Base-by-base conservation (phyloP, 164 flowering plant genomes). In the Annona cherimola region DNA sequence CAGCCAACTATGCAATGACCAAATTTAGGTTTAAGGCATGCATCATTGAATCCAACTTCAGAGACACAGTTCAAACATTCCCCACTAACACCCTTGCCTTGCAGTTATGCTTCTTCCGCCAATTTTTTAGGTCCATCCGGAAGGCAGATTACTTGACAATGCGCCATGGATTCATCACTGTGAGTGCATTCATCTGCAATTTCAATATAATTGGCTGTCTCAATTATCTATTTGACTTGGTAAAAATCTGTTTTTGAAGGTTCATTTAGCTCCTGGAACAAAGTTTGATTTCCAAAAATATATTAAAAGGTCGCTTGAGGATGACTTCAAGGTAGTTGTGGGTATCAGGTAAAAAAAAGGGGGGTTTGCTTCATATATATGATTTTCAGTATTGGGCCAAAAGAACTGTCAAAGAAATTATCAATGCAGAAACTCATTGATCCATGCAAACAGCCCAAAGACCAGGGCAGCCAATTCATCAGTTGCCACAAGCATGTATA, bases 51-150 rank as follows among this genome's bases (percentile, higher is more conserved):
- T 26, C 35, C 35, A 26, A 26, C 35, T 26, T 26, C 35, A 26
- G 35, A 26, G 35, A 26, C 35, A 26, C 35, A 0, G 39, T n/a
- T 14, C 7, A 18, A 61, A 19, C 5, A 50, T 40, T 35, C 39
- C 41, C 4, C 44, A 20, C 55, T 41, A 18, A 18, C 20, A 41
- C 3, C 42, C 78, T 35, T 54, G 44, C 55, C 43, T 75, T 80
- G 78, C 83, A 94, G 99, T 91, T 85, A 45, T 90, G 94, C 83
- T 94, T 94, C 82, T 85, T 89, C 46, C 81, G 93, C 19, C 99
- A 94, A 77, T 89, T 94, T 82, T 91, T 86, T 77, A 78, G 82
- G 75, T 92, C 97, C 69, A 97, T 94, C 66, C 78, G 83, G 39
- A 94, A 76, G 79, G 74, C 95, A 18, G 99, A 94, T 74, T 94